Percentiles rank a stretch among this genome's conserved stretches.
These are phyloP conservation scores for Tubosaeta sp. DNA, from an alignment of 768 basidiomycete species.

Conservation along the genomic window DNA sequence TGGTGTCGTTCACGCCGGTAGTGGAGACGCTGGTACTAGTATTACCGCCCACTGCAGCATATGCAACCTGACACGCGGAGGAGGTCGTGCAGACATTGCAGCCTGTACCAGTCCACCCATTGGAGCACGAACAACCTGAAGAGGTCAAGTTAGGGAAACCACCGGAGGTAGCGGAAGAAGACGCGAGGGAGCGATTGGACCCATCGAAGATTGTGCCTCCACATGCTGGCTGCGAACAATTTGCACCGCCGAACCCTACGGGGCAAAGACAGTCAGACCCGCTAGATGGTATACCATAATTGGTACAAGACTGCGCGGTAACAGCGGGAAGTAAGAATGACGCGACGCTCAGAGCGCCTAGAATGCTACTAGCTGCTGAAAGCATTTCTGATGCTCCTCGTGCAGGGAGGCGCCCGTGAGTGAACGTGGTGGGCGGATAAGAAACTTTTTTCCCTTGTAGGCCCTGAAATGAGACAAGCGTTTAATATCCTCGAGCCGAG, in stretches of 20 bases:
- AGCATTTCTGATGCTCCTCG: slow-evolving; percentile 7
- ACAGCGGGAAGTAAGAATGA: slow-evolving; percentile 10
- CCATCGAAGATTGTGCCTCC: slow-evolving; percentile 82
- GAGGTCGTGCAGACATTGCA: slow-evolving; percentile 77
- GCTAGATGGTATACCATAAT: slow-evolving; percentile 19
- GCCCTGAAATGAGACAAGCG: not conserved
- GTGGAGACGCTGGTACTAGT: slow-evolving; percentile 30
- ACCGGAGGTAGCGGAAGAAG: slow-evolving; percentile 33
- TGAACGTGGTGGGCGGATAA: not conserved
- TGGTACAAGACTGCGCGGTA: slow-evolving; percentile 25
- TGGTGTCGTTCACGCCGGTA: slow-evolving; percentile 50
- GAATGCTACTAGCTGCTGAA: not conserved
- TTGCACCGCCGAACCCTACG: slow-evolving; percentile 70
- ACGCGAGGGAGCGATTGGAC: slow-evolving; percentile 47
- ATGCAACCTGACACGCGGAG: slow-evolving; percentile 65
- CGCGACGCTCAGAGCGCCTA: slow-evolving; percentile 9
- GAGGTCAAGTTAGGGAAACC: slow-evolving; percentile 63
- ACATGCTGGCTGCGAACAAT: slow-evolving; percentile 68
- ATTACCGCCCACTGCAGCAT: slow-evolving; percentile 38
- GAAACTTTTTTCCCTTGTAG: not conserved
- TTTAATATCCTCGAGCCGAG: not conserved
- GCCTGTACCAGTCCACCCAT: slow-evolving; percentile 72
- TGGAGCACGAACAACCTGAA: slow-evolving; percentile 62
- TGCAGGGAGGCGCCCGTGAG: not conserved
- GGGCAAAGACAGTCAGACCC: slow-evolving; percentile 63